Base-by-base conservation (phyloP, 306 rosid genomes). In the Astragalus glycyphyllos region DNA sequence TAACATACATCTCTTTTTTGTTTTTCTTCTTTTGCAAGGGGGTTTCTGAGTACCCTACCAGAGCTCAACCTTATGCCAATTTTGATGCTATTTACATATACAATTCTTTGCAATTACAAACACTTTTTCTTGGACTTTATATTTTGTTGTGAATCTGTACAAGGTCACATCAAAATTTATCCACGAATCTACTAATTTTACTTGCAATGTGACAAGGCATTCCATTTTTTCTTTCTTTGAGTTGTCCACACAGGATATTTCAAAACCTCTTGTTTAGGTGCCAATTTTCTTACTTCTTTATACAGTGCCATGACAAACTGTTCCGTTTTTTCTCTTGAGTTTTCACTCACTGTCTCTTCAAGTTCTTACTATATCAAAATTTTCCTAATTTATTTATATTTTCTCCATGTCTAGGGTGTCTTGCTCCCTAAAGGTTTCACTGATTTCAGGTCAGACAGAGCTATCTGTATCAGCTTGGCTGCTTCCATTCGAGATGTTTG, bases 401-500 rank as follows among this genome's bases (percentile, higher is more conserved):
- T 73, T 69, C 57, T 81, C 74, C 76, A 49, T 68, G 9, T 82
- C 44, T 77, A 94, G 98, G 89, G 85, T 61, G 84, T 78, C 45
- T 82, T 90, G 84, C 90, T 81, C 69, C 89, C 97, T 11, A 84
- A 86, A 80, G 67, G 83, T 46, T 83, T 94, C 29, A 13, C 86
- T 40, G 89, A 94, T 77, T 90, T 83, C 74, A 61, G 44, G 71
- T 79, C 83, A 38, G 86, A 94, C 72, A 89, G 89, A 86, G 72
- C 79, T 50, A 81, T 87, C 80, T 84, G 94, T 69, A 73, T 90
- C 81, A 89, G 98, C 81, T 75, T 82, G 71, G 96, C 98, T 45
- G 89, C 91, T 84, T 94, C 98, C 50, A 81, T 94, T 65, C 89
- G 91, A 65, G 97, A 90, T 84, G 93, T 94, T 79, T 94, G 97